Percentiles rank a stretch among this genome's conserved stretches.
These are phyloP conservation scores for Colletotrichum camelliae DNA, from an alignment of 2,329 filamentous ascomycete genomes.

Conservation along the genomic window DNA sequence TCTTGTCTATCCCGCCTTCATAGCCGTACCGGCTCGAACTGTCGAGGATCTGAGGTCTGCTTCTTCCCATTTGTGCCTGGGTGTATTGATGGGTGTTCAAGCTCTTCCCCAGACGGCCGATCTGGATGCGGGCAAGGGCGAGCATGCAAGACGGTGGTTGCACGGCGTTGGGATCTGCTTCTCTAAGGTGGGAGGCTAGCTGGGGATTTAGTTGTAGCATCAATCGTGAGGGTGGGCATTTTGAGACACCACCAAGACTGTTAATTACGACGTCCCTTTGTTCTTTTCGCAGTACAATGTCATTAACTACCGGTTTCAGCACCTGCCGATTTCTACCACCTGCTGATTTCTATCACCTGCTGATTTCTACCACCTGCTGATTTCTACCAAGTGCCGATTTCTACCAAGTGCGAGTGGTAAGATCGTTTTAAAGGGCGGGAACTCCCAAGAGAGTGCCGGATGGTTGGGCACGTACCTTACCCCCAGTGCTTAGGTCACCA, in stretches of 20 bases:
- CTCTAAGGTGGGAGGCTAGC: background rate
- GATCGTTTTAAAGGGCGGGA: background rate
- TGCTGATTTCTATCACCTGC: too few relatives aligned
- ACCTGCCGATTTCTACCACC: too few relatives aligned
- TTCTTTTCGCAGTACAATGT: background rate
- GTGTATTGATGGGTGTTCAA: background rate
- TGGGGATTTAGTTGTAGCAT: background rate
- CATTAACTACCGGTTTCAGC: too few relatives aligned
- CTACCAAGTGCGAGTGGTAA: background rate
- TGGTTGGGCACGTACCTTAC: background rate
- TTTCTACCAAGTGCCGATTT: too few relatives aligned
- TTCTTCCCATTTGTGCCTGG: background rate
- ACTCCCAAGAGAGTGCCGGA: background rate
- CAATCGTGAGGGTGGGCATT: background rate
- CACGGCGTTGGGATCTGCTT: background rate
- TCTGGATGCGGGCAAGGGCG: background rate
- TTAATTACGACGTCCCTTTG: background rate
- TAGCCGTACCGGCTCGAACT: background rate
- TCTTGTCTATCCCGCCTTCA: background rate
- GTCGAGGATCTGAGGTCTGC: background rate
- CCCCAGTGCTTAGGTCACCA: too few relatives aligned
- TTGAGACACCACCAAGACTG: background rate
- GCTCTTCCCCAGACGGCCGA: background rate
- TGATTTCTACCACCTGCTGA: too few relatives aligned
- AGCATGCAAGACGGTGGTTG: background rate